Percentiles rank a stretch among this genome's conserved stretches.
These are phyloP conservation scores for Platanthera guangdongensis DNA, from an alignment of 106 monocot genomes.

Conservation along the genomic window DNA sequence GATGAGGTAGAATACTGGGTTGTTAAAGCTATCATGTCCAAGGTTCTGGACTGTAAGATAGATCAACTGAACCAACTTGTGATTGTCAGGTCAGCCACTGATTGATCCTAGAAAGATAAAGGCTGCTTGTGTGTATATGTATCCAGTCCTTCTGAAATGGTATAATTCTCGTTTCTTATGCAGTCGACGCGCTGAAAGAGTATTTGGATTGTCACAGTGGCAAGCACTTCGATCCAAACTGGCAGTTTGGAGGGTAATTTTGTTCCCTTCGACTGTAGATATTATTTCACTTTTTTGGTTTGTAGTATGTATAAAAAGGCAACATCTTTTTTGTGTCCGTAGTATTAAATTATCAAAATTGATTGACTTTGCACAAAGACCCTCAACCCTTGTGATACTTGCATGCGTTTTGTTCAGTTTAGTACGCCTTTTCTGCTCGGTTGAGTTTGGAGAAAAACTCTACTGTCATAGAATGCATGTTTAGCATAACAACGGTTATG, in stretches of 20 bases:
- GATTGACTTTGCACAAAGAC: no score
- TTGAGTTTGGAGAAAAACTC: no score
- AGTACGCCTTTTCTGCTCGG: no score
- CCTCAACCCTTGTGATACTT: no score
- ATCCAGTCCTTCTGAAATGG: background rate
- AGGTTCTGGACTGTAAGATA: conserved; percentile 82
- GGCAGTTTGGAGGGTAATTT: conserved; percentile 72
- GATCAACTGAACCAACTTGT: conserved; percentile 84
- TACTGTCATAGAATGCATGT: no score
- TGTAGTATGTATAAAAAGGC: no score
- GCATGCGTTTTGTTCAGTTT: no score
- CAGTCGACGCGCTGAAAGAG: conserved; percentile 72
- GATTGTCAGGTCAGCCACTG: conserved; percentile 52
- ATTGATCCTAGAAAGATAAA: background rate
- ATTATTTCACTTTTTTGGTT: background rate
- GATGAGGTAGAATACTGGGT: conserved; percentile 94
- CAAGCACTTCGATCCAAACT: conserved; percentile 69
- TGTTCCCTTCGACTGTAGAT: background rate
- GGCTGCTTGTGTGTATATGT: background rate
- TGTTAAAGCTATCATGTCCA: conserved; percentile 76
- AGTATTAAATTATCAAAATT: no score
- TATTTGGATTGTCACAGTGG: conserved; percentile 81
- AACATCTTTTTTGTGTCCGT: no score
- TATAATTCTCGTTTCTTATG: conserved; percentile 9
- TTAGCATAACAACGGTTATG: no score